Evolutionary conservation across 129 eudicot genomes (phyloP).

Genomic region (Chrysanthemum makinoi): DNA sequence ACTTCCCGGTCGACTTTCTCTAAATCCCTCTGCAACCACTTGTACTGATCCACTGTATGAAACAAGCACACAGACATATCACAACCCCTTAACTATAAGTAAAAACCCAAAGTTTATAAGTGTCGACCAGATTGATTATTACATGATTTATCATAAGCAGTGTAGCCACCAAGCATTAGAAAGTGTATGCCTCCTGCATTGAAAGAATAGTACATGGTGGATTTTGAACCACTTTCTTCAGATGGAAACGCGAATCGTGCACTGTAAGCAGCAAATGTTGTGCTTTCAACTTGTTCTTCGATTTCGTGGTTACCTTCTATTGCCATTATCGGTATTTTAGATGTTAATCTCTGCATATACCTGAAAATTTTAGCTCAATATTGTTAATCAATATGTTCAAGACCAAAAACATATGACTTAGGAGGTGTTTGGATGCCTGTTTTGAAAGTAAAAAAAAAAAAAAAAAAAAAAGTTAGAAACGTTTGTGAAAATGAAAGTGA

Average conservation of each 20-base stretch:
- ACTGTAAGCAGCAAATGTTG: slow-evolving; percentile 70
- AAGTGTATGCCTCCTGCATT: slow-evolving; percentile 97
- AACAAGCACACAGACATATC: neutral
- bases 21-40: slow-evolving; percentile 81
- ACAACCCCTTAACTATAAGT: neutral
- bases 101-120: neutral
- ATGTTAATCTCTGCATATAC: slow-evolving; percentile 75
- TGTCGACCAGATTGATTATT: neutral
- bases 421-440: neutral
- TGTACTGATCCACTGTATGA: slow-evolving; percentile 77
- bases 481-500: too few species aligned
- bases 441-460: neutral
- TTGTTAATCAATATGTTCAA: neutral
- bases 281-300: slow-evolving; percentile 60
- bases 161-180: slow-evolving; percentile 86
- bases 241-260: slow-evolving; percentile 91
- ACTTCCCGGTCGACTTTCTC: slow-evolving; percentile 65
- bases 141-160: slow-evolving; percentile 70
- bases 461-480: too few species aligned
- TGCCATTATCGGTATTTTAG: slow-evolving; percentile 88
- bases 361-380: slow-evolving; percentile 32
- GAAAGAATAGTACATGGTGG: slow-evolving; percentile 85
- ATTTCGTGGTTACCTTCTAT: slow-evolving; percentile 95
- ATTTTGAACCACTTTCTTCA: slow-evolving; percentile 70
- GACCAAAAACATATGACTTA: neutral